Evolutionary conservation across 495 filamentous ascomycete species (phyloP), one percentile per base, ranked within the genome.

Genomic region (Talaromyces liani): DNA sequence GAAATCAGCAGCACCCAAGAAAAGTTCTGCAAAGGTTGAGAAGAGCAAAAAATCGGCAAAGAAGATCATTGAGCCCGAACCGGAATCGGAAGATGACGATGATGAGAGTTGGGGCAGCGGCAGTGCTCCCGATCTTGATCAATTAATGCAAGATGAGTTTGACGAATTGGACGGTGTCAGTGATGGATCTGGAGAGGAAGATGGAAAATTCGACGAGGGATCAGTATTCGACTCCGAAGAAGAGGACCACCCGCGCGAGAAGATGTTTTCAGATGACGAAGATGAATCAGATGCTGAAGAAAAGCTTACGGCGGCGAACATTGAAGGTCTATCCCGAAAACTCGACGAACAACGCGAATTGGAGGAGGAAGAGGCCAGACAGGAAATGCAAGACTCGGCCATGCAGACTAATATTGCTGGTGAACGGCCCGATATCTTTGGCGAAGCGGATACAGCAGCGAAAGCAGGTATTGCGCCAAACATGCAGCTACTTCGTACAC

Each of bases 201-300:
- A 81, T 8, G 76, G 76, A 63, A 87, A 89, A n/a, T 78, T 80
- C 9, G 79, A 80, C 22, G 75, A 82, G 62, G 85, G 85, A 61
- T 90, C 89, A 1, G 84, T 91, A 49, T 87, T 87, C 64, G 92
- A 92, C 68, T 94, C 91, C 12, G 88, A 85, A 47, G 86, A 88
- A 51, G 87, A 89, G 60, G 75, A 81, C 57, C 75, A 76, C 65
- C 71, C 75, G 24, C 73, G 77, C 60, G 75, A 79, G 70, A 83
- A 87, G 41, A 88, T 94, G 77, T 98, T 96, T 79, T 98, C 94
- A 0, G 93, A 97, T 62, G 94, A 98, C 69, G 93, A 97, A 71
- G 91, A 93, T 64, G 86, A 91, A 45, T 90, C 88, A 1, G 92
- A 96, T 67, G 88, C 87, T 2, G 92, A 96, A 73, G 92, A 97